A percentile compares a stretch with the other conserved stretches of the same genome.
phyloP scores from a whole-genome alignment of 2,329 filamentous ascomycete species.

The Ceratocystis cacaofunesta region DNA sequence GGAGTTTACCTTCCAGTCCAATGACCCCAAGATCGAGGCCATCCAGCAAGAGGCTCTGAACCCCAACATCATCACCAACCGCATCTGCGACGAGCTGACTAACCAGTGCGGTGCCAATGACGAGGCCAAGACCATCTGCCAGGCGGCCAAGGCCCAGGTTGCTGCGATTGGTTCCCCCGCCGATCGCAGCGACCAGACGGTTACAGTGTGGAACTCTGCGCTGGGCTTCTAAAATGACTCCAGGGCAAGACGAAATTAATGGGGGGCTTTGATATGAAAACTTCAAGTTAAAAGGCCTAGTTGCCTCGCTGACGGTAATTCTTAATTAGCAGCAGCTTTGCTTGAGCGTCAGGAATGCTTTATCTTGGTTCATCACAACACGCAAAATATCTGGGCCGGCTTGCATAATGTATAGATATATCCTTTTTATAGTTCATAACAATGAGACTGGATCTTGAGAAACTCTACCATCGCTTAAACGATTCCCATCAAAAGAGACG shows the following conservation, averaged over 20 bases:
- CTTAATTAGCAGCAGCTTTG: background rate
- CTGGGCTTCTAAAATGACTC: slow-evolving; percentile 14
- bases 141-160: slow-evolving; percentile 32
- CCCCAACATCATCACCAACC: slow-evolving; percentile 60
- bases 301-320: background rate
- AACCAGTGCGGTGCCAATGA: slow-evolving; percentile 51
- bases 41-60: slow-evolving; percentile 52
- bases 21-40: slow-evolving; percentile 44
- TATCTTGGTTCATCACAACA: background rate
- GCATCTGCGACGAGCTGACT: slow-evolving; percentile 52
- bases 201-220: slow-evolving; percentile 17
- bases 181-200: slow-evolving; percentile 16
- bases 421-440: slow-evolving; percentile 2
- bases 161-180: slow-evolving; percentile 16
- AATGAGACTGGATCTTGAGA: slow-evolving; percentile 6
- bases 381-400: background rate
- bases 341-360: background rate
- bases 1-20: slow-evolving; percentile 55
- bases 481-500: background rate
- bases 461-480: background rate
- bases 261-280: background rate
- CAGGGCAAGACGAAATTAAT: background rate
- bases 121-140: slow-evolving; percentile 40
- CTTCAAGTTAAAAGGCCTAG: background rate
- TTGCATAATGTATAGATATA: background rate